Evolutionary conservation across 208 protist species (phyloP).

Genomic region (Leishmania martiniquensis): DNA sequence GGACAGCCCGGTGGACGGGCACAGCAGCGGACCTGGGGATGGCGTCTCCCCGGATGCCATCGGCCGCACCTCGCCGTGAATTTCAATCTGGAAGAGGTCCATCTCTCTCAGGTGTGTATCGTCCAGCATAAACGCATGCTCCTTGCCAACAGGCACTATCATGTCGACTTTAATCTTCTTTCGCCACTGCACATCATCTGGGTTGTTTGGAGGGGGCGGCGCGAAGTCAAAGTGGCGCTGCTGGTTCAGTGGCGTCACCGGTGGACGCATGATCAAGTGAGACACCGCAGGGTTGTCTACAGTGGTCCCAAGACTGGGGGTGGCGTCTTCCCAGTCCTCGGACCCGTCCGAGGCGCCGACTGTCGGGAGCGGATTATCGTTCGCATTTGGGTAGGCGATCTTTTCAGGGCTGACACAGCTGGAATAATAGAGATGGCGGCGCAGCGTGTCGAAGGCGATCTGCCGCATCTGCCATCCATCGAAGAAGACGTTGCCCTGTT

Average conservation of each 20-base stretch:
- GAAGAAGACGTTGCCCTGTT: slow-evolving; percentile 50
- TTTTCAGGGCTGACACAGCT: slow-evolving; percentile 27
- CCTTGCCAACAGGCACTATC: slow-evolving; percentile 43
- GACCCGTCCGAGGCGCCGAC: slow-evolving; percentile 5
- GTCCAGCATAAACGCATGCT: slow-evolving; percentile 52
- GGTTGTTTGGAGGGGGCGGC: slow-evolving; percentile 29
- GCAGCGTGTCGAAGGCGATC: slow-evolving; percentile 72
- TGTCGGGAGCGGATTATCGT: slow-evolving; percentile 26
- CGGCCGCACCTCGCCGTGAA: slow-evolving; percentile 51
- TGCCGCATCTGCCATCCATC: slow-evolving; percentile 67
- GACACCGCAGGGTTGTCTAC: slow-evolving; percentile 7
- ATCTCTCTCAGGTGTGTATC: slow-evolving; percentile 56
- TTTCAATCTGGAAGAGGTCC: slow-evolving; percentile 65
- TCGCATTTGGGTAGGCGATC: slow-evolving; percentile 36
- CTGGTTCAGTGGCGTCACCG: slow-evolving; percentile 24
- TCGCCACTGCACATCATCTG: slow-evolving; percentile 47
- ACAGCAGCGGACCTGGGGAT: slow-evolving; percentile 49
- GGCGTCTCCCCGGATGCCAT: slow-evolving; percentile 45
- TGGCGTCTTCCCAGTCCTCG: slow-evolving; percentile 5
- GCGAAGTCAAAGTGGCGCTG: slow-evolving; percentile 17
- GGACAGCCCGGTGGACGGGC: slow-evolving; percentile 31
- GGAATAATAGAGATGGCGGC: slow-evolving; percentile 72
- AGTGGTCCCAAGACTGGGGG: slow-evolving; percentile 1
- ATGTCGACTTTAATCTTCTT: slow-evolving; percentile 77
- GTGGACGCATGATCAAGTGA: slow-evolving; percentile 13